These are phyloP conservation scores for Arthrobotrys sinensis DNA, from an alignment of 2,329 filamentous ascomycete genomes.

Conservation along the genomic window DNA sequence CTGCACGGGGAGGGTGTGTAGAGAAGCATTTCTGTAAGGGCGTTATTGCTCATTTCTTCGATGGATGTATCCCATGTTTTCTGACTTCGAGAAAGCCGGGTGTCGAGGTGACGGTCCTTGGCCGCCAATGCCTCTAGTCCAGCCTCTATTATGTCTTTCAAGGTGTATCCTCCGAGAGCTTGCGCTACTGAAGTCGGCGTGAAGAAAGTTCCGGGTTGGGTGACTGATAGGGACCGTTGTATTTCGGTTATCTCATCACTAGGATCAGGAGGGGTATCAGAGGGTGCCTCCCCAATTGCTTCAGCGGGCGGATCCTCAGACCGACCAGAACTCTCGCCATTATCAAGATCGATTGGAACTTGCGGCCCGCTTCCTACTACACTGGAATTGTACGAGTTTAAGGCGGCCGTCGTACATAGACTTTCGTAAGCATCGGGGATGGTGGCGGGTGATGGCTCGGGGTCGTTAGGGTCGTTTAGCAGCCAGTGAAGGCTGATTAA, in stretches of 20 bases:
- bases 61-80: neutral
- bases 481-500: conserved; percentile 54
- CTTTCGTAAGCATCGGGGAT: neutral
- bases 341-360: neutral
- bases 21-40: conserved; percentile 29
- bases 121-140: conserved; percentile 41
- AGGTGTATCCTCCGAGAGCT: conserved; percentile 6
- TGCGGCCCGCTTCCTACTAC: neutral
- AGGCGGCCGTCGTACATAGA: neutral
- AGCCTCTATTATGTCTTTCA: conserved; percentile 43
- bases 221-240: neutral
- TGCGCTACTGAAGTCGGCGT: neutral
- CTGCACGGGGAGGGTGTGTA: conserved; percentile 18
- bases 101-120: conserved; percentile 25
- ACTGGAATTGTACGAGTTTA: neutral
- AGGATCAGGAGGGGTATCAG: neutral
- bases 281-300: neutral
- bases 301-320: neutral
- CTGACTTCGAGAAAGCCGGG: conserved; percentile 25
- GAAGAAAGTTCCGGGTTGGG: neutral
- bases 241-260: conserved; percentile 11
- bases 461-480: conserved; percentile 40
- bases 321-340: conserved; percentile 1
- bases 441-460: neutral
- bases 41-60: conserved; percentile 15